phyloP scores from a whole-genome alignment of 2,329 filamentous ascomycete genomes.

The Trichoderma atroviride region DNA sequence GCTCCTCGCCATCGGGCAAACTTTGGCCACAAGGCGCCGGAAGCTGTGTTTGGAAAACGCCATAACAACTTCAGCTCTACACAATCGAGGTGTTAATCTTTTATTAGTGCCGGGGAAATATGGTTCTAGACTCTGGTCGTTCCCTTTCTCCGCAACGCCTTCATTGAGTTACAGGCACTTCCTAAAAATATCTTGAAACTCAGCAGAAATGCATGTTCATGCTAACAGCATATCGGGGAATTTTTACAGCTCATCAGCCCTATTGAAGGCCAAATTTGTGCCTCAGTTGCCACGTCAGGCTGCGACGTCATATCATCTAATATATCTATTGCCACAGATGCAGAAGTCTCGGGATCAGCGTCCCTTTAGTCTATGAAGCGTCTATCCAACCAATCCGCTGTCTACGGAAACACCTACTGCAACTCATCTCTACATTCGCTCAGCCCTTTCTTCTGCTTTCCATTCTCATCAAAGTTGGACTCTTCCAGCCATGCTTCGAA shows the following conservation, averaged over 20 bases:
- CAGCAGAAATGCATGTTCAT: background rate
- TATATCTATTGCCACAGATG: background rate
- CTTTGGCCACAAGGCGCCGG: background rate
- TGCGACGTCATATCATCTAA: background rate
- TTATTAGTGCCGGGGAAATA: background rate
- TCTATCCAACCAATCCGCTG: background rate
- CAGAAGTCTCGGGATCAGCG: background rate
- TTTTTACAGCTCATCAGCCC: background rate
- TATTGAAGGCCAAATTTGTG: background rate
- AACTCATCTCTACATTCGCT: constrained; percentile 35
- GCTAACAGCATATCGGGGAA: background rate
- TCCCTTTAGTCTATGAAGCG: background rate
- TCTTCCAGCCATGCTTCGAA: constrained; percentile 58
- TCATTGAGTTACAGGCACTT: background rate
- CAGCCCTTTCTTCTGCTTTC: constrained; percentile 53
- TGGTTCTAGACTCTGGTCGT: background rate
- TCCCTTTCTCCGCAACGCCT: background rate
- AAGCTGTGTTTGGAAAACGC: background rate
- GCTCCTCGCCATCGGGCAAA: constrained; percentile 13
- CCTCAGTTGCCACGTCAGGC: background rate
- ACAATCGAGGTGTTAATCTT: background rate
- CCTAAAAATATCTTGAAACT: background rate
- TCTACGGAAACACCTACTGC: background rate
- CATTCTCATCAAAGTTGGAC: constrained; percentile 58
- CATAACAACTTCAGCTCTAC: background rate